Conservation (phyloP, 164 flowering plant genomes). For the Chloranthus sessilifolius region DNA sequence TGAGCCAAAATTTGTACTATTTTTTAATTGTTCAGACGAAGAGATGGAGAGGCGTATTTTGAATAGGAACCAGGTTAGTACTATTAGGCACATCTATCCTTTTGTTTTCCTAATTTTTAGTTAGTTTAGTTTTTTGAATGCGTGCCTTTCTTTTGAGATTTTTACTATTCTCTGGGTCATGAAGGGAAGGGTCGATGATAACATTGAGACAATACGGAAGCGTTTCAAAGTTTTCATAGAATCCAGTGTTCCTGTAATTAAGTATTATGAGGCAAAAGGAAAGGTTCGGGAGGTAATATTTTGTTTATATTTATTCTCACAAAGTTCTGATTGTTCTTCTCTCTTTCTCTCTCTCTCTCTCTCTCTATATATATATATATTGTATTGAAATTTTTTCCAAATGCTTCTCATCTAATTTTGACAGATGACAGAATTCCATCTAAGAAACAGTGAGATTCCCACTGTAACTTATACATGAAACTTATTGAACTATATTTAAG, state of each 20-base stretch:
- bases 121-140: too few species aligned
- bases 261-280: conserved; percentile 57
- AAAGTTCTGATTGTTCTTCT: neutral
- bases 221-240: conserved; percentile 74
- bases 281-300: conserved; percentile 64
- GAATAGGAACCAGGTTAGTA: conserved; percentile 71
- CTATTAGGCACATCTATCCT: conserved; percentile 7
- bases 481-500: too few species aligned
- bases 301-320: conserved; percentile 3
- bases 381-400: too few species aligned
- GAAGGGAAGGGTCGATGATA: conserved; percentile 93
- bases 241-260: conserved; percentile 72
- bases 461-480: too few species aligned
- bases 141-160: neutral
- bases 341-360: too few species aligned
- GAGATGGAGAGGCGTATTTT: conserved; percentile 96
- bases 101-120: neutral
- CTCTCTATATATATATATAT: too few species aligned
- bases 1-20: conserved; percentile 68
- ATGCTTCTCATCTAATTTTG: too few species aligned
- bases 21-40: conserved; percentile 80
- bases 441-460: too few species aligned
- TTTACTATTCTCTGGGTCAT: conserved; percentile 3
- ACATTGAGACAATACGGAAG: conserved; percentile 78
- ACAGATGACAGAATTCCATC: too few species aligned